phyloP scores from a whole-genome alignment of 192 early-diverging fungal genomes.

The Coemansia sp. region DNA sequence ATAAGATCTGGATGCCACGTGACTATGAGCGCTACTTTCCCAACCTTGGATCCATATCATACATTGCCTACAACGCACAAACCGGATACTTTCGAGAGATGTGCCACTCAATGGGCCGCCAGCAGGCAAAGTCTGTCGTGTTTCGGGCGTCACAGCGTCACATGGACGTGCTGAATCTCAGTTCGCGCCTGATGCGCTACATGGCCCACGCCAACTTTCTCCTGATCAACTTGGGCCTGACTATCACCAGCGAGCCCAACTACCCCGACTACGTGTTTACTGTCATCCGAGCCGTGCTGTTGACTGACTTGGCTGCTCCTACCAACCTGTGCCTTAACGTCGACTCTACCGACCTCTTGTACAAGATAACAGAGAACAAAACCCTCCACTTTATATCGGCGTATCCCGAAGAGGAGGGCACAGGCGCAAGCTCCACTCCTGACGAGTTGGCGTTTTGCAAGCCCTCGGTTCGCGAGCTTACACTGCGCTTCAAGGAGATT shows the following conservation, averaged over 20 bases:
- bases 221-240: slow-evolving; percentile 40
- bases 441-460: slow-evolving; percentile 49
- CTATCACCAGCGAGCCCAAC: slow-evolving; percentile 37
- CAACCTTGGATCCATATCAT: slow-evolving; percentile 39
- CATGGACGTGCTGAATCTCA: slow-evolving; percentile 43
- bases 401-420: slow-evolving; percentile 11
- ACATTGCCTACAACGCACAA: slow-evolving; percentile 31
- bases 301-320: slow-evolving; percentile 47
- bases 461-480: slow-evolving; percentile 51
- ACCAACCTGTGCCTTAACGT: slow-evolving; percentile 47
- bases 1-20: slow-evolving; percentile 54
- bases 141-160: slow-evolving; percentile 50
- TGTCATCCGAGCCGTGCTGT: slow-evolving; percentile 47
- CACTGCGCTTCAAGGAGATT: slow-evolving; percentile 46
- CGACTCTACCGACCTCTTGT: slow-evolving; percentile 50
- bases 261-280: slow-evolving; percentile 50
- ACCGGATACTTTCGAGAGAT: slow-evolving; percentile 52
- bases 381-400: slow-evolving; percentile 44
- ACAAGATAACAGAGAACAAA: slow-evolving; percentile 49
- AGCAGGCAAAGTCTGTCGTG: slow-evolving; percentile 41
- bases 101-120: slow-evolving; percentile 45
- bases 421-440: background rate
- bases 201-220: slow-evolving; percentile 55
- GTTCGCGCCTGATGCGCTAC: slow-evolving; percentile 50
- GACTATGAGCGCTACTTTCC: slow-evolving; percentile 53